Evolutionary conservation across 2,329 filamentous ascomycete species (phyloP).

Genomic region (Aspergillus fischeri): DNA sequence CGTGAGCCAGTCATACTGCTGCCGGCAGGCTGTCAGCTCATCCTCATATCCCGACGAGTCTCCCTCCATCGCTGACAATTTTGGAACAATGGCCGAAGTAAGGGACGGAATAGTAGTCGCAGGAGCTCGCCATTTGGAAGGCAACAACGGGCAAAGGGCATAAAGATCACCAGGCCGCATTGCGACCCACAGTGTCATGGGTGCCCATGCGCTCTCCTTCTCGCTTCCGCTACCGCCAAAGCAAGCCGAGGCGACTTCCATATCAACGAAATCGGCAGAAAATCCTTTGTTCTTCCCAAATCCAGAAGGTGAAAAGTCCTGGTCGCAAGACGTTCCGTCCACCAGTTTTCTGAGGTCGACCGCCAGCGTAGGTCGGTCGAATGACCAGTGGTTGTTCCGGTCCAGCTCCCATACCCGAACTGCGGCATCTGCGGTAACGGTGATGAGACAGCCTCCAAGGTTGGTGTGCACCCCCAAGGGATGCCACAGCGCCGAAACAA

Average conservation of each 20-base stretch:
- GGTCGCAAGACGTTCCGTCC: constrained; percentile 74
- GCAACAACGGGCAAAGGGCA: constrained; percentile 83
- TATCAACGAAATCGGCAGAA: constrained; percentile 83
- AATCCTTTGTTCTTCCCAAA: constrained; percentile 75
- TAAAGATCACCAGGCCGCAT: constrained; percentile 94
- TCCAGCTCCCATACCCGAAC: constrained; percentile 90
- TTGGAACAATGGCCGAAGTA: constrained; percentile 76
- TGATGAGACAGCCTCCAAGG: constrained; percentile 76
- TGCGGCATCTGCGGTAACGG: constrained; percentile 80
- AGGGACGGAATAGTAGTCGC: constrained; percentile 75
- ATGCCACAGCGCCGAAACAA: constrained; percentile 86
- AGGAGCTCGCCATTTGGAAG: constrained; percentile 77
- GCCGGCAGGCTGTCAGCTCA: constrained; percentile 45
- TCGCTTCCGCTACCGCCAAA: constrained; percentile 69
- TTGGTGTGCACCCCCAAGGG: constrained; percentile 66
- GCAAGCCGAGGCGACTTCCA: constrained; percentile 86
- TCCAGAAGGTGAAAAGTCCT: constrained; percentile 75
- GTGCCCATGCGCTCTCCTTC: constrained; percentile 70
- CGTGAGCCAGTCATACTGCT: constrained; percentile 58
- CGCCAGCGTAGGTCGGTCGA: constrained; percentile 75
- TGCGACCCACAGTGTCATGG: constrained; percentile 96
- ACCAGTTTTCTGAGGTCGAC: constrained; percentile 86
- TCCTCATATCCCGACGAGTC: constrained; percentile 42
- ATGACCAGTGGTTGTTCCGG: constrained; percentile 77
- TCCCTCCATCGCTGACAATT: constrained; percentile 48